Conservation (phyloP, 306 rosid species). For the Lupinus albus region DNA sequence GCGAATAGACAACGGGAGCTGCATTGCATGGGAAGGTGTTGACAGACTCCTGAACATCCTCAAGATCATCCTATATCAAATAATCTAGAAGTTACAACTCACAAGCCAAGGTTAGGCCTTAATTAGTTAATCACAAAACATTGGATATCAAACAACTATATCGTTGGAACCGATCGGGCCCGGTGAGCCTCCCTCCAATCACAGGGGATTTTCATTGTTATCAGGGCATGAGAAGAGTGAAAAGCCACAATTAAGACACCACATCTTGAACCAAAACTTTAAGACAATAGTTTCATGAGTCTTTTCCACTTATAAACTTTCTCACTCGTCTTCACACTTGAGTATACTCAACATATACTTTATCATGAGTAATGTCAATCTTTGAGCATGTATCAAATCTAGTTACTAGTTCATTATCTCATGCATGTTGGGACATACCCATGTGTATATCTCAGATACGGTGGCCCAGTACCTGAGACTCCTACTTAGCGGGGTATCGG, state of each 20-base stretch:
- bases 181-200: no score
- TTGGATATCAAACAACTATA: background rate
- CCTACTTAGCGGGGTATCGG: no score
- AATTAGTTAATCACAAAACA: constrained; percentile 9
- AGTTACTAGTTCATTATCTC: background rate
- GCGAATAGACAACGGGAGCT: constrained; percentile 61
- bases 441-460: background rate
- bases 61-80: constrained; percentile 56
- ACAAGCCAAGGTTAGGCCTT: constrained; percentile 17
- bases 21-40: constrained; percentile 74
- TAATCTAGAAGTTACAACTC: background rate
- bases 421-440: background rate
- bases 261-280: no score
- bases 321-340: no score
- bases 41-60: constrained; percentile 57
- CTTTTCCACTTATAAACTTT: no score
- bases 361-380: constrained; percentile 6
- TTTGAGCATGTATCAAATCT: background rate
- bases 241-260: no score
- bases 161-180: no score
- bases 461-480: no score
- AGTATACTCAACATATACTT: no score
- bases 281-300: no score
- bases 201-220: no score
- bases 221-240: no score